Evolutionary conservation across 2,329 filamentous ascomycete species (phyloP).

Genomic region (Trichoderma gracile): DNA sequence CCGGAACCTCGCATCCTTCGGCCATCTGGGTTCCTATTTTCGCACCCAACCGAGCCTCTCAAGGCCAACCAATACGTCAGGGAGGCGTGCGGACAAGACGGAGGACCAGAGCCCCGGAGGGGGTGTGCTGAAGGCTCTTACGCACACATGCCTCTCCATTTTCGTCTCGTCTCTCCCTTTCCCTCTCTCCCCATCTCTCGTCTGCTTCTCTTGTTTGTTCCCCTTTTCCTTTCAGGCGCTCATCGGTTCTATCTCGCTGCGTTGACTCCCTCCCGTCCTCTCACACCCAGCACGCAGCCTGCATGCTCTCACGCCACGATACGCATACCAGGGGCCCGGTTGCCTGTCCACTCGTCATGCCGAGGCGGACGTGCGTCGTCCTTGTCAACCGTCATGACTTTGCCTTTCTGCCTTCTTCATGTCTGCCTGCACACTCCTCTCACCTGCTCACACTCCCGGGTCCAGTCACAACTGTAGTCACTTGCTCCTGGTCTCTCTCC

Average conservation of each 20-base stretch:
- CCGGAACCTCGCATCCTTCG: conserved; percentile 12
- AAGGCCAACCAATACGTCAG: conserved; percentile 4
- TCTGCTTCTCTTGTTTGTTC: neutral
- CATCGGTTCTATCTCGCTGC: neutral
- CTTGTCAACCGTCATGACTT: conserved; percentile 2
- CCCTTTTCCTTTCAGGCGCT: neutral
- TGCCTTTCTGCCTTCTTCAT: neutral
- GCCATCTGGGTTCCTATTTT: conserved; percentile 11
- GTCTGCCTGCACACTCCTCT: neutral
- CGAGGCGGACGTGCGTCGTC: neutral
- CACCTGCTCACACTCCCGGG: conserved; percentile 6
- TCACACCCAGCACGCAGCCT: neutral
- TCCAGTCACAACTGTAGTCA: conserved; percentile 7
- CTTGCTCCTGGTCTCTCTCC: neutral
- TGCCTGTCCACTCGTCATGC: neutral
- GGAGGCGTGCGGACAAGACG: neutral
- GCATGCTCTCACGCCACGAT: neutral
- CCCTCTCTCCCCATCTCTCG: neutral
- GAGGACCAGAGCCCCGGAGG: neutral
- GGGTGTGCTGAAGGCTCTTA: conserved; percentile 7
- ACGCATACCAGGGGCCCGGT: conserved; percentile 13
- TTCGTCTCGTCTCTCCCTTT: neutral
- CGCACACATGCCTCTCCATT: neutral
- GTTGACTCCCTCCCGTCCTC: neutral
- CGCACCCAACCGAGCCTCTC: neutral